phyloP scores from a whole-genome alignment of 805 yeast genomes.

The Cyberlindnera maritima region DNA sequence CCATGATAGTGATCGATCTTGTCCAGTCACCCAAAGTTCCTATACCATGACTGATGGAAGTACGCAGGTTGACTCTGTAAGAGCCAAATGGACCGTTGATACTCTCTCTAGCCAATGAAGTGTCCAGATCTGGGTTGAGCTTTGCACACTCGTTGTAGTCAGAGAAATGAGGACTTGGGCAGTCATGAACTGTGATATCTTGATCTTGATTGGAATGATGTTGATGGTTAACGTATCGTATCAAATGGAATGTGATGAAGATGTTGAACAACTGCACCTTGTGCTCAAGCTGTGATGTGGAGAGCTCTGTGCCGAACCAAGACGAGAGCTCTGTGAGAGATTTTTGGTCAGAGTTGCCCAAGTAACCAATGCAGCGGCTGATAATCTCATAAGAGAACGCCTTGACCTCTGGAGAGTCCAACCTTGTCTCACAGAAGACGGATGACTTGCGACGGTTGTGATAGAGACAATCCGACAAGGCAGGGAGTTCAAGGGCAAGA shows the following conservation, averaged over 20 bases:
- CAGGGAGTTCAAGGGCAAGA: conserved; percentile 68
- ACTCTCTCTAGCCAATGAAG: background rate
- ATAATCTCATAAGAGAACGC: conserved; percentile 63
- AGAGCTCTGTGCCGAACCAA: conserved; percentile 49
- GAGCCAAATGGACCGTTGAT: background rate
- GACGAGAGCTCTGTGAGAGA: conserved; percentile 44
- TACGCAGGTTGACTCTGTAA: background rate
- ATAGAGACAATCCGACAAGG: conserved; percentile 46
- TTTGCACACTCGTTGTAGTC: conserved; percentile 9
- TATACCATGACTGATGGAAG: conserved; percentile 4
- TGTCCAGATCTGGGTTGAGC: conserved; percentile 1
- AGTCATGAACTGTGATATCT: background rate
- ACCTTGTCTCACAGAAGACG: background rate
- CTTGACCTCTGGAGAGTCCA: conserved; percentile 50
- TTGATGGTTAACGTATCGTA: conserved; percentile 41
- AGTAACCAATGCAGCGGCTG: conserved; percentile 65
- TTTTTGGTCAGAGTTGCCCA: conserved; percentile 47
- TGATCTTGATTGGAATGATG: background rate
- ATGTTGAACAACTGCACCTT: conserved; percentile 71
- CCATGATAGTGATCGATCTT: background rate
- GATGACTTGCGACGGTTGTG: conserved; percentile 16
- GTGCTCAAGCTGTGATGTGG: conserved; percentile 40
- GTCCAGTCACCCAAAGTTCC: conserved; percentile 3
- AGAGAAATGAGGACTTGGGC: conserved; percentile 11
- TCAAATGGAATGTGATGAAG: conserved; percentile 74